Percentiles rank a stretch among this genome's conserved stretches.
Conservation (phyloP, 768 basidiomycete genomes). For the Phanerochaete sordida region DNA sequence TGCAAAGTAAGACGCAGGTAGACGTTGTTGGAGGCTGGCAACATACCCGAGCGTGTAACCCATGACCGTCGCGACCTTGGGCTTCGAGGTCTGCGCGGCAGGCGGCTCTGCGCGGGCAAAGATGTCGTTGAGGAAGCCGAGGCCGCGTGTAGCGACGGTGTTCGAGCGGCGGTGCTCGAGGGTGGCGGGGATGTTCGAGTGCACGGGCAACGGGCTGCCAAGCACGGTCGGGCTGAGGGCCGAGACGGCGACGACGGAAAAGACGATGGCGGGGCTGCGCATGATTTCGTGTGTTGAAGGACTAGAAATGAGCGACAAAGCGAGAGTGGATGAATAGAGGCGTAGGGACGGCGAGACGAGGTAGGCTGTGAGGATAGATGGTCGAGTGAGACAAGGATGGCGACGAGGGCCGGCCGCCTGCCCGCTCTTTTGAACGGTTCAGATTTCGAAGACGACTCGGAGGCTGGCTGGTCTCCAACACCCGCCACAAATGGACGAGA, state of each 20-base stretch:
- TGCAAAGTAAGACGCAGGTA: neutral
- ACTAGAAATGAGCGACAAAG: conserved; percentile 5
- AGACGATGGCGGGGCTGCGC: conserved; percentile 24
- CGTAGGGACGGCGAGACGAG: conserved; percentile 9
- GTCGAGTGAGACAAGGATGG: conserved; percentile 8
- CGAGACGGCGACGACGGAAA: conserved; percentile 21
- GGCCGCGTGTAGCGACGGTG: conserved; percentile 3
- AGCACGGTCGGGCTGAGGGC: conserved; percentile 19
- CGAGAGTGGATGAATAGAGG: conserved; percentile 15
- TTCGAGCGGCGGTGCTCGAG: neutral
- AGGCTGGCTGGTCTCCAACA: conserved; percentile 12
- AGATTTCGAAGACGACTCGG: conserved; percentile 8
- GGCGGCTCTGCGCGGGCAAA: conserved; percentile 9
- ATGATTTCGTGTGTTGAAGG: conserved; percentile 14
- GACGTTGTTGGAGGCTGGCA: neutral
- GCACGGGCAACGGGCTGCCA: conserved; percentile 13
- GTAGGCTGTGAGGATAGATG: conserved; percentile 3
- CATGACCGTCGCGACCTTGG: conserved; percentile 9
- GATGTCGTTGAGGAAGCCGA: conserved; percentile 11
- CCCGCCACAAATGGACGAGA: conserved; percentile 5
- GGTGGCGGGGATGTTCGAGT: neutral
- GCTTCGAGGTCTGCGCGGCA: conserved; percentile 4
- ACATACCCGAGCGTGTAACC: conserved; percentile 6
- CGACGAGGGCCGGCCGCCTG: conserved; percentile 7
- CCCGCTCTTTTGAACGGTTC: conserved; percentile 12